Evolutionary conservation across 164 flowering plant species (phyloP).

Genomic region (Dillenia turbinata): DNA sequence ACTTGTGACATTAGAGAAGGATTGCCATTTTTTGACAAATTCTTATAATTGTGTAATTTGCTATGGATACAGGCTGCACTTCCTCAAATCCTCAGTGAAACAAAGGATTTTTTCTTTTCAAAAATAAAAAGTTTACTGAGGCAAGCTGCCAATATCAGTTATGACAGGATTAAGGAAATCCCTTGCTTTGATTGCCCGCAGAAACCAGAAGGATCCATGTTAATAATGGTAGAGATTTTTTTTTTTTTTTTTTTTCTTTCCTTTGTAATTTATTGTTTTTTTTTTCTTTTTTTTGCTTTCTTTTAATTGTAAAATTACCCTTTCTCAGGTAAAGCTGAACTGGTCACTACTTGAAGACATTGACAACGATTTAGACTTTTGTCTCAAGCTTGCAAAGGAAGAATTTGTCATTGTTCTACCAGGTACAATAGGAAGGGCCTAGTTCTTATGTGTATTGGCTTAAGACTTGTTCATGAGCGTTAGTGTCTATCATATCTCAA

Average conservation of each 20-base stretch:
- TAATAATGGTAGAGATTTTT: constrained; percentile 56
- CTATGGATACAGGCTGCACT: constrained; percentile 57
- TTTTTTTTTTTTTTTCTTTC: too few species aligned
- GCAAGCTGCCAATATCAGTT: constrained; percentile 48
- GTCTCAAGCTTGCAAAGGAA: constrained; percentile 75
- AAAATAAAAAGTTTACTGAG: constrained; percentile 39
- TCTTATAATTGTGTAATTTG: not conserved
- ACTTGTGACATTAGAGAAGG: not conserved
- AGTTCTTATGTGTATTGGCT: too few species aligned
- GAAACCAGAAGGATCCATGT: constrained; percentile 78
- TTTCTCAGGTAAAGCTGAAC: constrained; percentile 54
- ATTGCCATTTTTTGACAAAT: too few species aligned
- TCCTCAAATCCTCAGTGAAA: constrained; percentile 53
- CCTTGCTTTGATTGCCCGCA: too few species aligned
- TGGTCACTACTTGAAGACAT: constrained; percentile 50
- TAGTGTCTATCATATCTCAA: too few species aligned
- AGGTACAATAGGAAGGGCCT: constrained; percentile 31
- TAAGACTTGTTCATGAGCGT: too few species aligned
- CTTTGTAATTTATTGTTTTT: too few species aligned
- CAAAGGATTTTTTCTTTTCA: constrained; percentile 44
- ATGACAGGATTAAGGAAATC: not conserved
- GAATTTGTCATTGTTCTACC: constrained; percentile 78
- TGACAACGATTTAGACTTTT: constrained; percentile 73
- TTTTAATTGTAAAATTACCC: not conserved
- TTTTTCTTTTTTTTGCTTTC: too few species aligned